These are phyloP conservation scores for Thermomyces lanuginosus DNA, from an alignment of 2,329 filamentous ascomycete species.

Conservation along the genomic window DNA sequence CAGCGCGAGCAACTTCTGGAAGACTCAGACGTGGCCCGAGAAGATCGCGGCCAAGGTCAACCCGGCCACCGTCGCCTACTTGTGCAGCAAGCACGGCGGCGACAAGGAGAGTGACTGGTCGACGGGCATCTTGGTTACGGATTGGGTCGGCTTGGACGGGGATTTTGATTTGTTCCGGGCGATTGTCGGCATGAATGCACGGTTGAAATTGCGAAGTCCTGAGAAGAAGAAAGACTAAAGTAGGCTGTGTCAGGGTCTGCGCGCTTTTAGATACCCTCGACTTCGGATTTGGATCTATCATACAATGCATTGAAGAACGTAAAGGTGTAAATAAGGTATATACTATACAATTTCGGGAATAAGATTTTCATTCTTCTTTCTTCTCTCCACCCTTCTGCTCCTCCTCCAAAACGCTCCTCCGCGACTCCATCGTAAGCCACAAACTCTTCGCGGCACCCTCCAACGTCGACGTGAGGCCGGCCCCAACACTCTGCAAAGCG, in stretches of 20 bases:
- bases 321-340: no score
- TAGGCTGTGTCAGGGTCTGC: no score
- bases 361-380: constrained; percentile 8
- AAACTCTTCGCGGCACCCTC: constrained; percentile 66
- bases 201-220: constrained; percentile 26
- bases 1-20: constrained; percentile 88
- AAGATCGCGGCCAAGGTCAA: constrained; percentile 78
- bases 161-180: constrained; percentile 84
- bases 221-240: constrained; percentile 5
- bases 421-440: constrained; percentile 74
- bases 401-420: constrained; percentile 67
- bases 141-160: constrained; percentile 75
- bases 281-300: background rate
- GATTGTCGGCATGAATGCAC: constrained; percentile 82
- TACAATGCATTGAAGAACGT: background rate
- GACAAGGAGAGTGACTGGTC: constrained; percentile 48
- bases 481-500: constrained; percentile 65
- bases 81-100: constrained; percentile 37
- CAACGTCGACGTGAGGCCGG: constrained; percentile 59
- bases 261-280: background rate
- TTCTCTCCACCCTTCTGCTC: constrained; percentile 33
- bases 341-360: constrained; percentile 7
- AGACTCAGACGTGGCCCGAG: constrained; percentile 80
- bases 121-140: constrained; percentile 78
- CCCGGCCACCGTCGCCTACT: constrained; percentile 48